Percentiles rank a stretch among this genome's conserved stretches.
Conservation (phyloP, 2,329 filamentous ascomycete species). For the Diaporthe amygdali region DNA sequence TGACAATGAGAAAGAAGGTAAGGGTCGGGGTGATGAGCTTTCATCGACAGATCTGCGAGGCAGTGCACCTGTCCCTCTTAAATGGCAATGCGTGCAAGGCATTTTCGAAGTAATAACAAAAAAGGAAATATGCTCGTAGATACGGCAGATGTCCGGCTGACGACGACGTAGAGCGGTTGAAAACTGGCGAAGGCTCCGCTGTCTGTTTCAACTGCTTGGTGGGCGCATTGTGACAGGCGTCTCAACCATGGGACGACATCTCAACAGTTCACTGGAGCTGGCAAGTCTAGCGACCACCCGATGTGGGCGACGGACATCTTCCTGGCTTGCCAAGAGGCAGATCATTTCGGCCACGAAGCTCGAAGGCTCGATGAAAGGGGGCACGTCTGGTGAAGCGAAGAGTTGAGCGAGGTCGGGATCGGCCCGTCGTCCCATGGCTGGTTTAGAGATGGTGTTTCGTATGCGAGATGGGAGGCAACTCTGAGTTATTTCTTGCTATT, state of each 20-base stretch:
- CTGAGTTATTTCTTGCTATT: neutral
- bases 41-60: neutral
- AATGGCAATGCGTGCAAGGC: neutral
- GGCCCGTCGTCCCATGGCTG: slow-evolving; percentile 1
- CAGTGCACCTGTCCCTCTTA: neutral
- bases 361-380: neutral
- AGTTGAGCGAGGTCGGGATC: neutral
- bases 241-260: slow-evolving; percentile 23
- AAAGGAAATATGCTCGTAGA: neutral
- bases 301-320: neutral
- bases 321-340: neutral
- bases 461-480: neutral
- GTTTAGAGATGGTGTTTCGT: slow-evolving; percentile 19
- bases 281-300: neutral
- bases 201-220: slow-evolving; percentile 8
- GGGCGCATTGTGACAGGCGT: slow-evolving; percentile 4
- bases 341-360: neutral
- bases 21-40: neutral
- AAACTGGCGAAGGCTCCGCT: slow-evolving; percentile 5
- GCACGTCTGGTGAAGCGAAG: neutral
- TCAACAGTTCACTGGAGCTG: slow-evolving; percentile 4
- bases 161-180: neutral
- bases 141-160: neutral
- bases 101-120: neutral
- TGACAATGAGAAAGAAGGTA: neutral